Percentiles rank a stretch among this genome's conserved stretches.
Evolutionary conservation across 2,329 filamentous ascomycete genomes (phyloP).

Genomic region (Arthrobotrys conoides): DNA sequence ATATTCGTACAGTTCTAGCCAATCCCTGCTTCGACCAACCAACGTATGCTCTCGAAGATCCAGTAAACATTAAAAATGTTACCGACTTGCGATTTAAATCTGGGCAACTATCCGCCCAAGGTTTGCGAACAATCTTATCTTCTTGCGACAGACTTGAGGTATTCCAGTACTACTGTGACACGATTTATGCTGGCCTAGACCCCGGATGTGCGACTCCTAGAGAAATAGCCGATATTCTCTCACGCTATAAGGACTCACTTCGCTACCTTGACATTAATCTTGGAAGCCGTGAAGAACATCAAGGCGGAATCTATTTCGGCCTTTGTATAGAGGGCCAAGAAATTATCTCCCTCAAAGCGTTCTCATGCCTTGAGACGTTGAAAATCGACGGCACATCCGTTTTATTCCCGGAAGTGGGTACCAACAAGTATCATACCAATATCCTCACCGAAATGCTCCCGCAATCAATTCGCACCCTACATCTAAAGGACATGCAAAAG

Average conservation of each 20-base stretch:
- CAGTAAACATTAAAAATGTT: slow-evolving; percentile 26
- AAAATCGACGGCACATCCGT: slow-evolving; percentile 28
- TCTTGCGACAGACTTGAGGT: slow-evolving; percentile 36
- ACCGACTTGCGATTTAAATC: slow-evolving; percentile 27
- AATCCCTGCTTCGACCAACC: slow-evolving; percentile 32
- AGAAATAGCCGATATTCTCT: slow-evolving; percentile 25
- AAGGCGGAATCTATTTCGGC: neutral
- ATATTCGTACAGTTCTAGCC: slow-evolving; percentile 5
- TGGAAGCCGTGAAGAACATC: slow-evolving; percentile 13
- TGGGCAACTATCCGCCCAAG: slow-evolving; percentile 6
- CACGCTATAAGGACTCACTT: slow-evolving; percentile 30
- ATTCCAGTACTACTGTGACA: slow-evolving; percentile 10
- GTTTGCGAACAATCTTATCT: slow-evolving; percentile 8
- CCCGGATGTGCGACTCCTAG: slow-evolving; percentile 11
- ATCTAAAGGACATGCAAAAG: slow-evolving; percentile 17
- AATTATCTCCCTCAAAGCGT: slow-evolving; percentile 30
- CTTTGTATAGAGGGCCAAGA: slow-evolving; percentile 34
- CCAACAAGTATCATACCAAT: slow-evolving; percentile 15
- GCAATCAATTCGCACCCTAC: slow-evolving; percentile 26
- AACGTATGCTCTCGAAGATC: neutral
- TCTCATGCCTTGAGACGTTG: slow-evolving; percentile 34
- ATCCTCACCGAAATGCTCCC: slow-evolving; percentile 43
- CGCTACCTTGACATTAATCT: slow-evolving; percentile 20
- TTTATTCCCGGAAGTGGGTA: slow-evolving; percentile 24
- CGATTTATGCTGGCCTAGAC: slow-evolving; percentile 20